These are phyloP conservation scores for Solanum boliviense DNA, from an alignment of 257 asterid species.

Conservation along the genomic window DNA sequence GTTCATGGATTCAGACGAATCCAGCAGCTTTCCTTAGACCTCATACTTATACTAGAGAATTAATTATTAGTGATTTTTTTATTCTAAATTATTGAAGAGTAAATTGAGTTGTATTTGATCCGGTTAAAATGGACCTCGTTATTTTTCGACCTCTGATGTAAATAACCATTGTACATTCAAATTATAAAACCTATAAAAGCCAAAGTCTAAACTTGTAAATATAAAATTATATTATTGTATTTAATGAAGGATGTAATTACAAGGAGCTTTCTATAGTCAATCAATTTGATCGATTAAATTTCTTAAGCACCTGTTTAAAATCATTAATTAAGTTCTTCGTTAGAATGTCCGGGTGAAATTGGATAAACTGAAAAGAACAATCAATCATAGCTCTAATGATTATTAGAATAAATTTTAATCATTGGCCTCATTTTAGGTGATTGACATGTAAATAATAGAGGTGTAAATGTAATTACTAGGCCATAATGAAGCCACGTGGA, in stretches of 20 bases:
- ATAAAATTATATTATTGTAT: background rate
- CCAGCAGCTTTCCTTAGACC: too few species aligned
- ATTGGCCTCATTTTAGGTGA: background rate
- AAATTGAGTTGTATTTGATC: too few species aligned
- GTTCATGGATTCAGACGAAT: rapidly evolving
- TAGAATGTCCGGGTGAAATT: background rate
- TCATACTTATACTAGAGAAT: too few species aligned
- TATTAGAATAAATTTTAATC: background rate
- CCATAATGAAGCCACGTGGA: background rate
- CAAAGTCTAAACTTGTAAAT: too few species aligned
- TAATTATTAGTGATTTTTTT: too few species aligned
- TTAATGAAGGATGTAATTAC: background rate
- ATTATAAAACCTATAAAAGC: too few species aligned
- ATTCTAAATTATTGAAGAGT: too few species aligned
- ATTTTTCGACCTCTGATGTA: too few species aligned
- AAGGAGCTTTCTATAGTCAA: background rate
- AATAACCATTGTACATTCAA: too few species aligned
- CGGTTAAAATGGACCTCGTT: too few species aligned
- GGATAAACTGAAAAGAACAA: background rate
- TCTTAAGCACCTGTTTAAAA: background rate
- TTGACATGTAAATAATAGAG: background rate
- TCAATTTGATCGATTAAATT: background rate
- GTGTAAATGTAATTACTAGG: background rate
- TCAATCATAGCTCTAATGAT: background rate
- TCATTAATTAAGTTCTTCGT: background rate